Evolutionary conservation across 345 rosid genomes (phyloP).

Genomic region (Salix koriyanagi): DNA sequence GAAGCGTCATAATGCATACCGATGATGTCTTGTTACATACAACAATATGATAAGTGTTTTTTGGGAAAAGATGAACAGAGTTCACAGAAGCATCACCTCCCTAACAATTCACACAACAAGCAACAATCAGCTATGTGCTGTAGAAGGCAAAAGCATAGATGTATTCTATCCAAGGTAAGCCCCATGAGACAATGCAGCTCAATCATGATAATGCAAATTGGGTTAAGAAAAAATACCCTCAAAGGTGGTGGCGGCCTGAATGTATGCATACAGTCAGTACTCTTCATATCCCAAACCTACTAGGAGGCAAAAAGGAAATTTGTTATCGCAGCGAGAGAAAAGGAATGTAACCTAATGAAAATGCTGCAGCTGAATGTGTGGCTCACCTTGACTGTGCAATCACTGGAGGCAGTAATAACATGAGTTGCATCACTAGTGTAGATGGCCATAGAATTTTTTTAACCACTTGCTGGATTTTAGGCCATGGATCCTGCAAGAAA

Average conservation of each 20-base stretch:
- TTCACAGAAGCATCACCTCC: conserved; percentile 99
- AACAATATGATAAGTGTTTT: conserved; percentile 77
- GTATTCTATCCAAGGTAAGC: not conserved
- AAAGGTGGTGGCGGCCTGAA: conserved; percentile 90
- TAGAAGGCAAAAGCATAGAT: not conserved
- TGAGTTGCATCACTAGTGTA: conserved; percentile 88
- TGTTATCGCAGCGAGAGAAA: conserved; percentile 1
- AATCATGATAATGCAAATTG: not conserved
- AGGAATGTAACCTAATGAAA: not conserved
- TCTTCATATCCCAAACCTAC: conserved; percentile 95
- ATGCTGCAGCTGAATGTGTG: not conserved
- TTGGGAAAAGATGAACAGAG: conserved; percentile 86
- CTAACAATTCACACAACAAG: conserved; percentile 35
- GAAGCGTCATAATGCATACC: conserved; percentile 89
- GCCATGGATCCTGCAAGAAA: too few species aligned
- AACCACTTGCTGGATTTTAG: too few species aligned
- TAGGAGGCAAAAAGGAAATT: not conserved
- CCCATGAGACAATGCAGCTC: conserved; percentile 1
- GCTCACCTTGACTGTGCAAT: conserved; percentile 77
- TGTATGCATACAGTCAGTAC: conserved; percentile 90
- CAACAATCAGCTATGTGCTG: not conserved
- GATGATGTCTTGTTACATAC: conserved; percentile 95
- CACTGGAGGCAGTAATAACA: conserved; percentile 86
- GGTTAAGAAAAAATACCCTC: conserved; percentile 48
- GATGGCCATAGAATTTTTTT: conserved; percentile 88